These are phyloP conservation scores for Boletus semigastroideus DNA, from an alignment of 1,284 basidiomycete species.

Conservation along the genomic window DNA sequence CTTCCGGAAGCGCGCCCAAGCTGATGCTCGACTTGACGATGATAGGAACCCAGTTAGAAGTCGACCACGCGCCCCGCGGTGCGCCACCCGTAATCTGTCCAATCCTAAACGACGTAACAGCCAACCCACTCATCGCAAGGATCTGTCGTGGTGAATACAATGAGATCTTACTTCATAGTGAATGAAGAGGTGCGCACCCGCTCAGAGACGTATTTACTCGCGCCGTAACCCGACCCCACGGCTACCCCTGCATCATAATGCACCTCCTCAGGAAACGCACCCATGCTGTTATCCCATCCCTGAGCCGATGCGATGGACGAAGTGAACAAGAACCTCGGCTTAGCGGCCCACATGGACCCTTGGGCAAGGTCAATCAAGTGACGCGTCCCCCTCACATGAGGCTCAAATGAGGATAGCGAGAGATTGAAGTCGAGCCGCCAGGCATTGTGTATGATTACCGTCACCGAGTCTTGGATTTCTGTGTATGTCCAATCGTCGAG, in stretches of 20 bases:
- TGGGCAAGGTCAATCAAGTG: conserved; percentile 6
- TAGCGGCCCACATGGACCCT: not conserved
- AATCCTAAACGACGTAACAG: conserved; percentile 28
- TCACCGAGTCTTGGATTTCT: too few species aligned
- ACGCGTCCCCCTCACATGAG: too few species aligned
- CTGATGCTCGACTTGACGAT: conserved; percentile 30
- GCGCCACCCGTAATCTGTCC: conserved; percentile 34
- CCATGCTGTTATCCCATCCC: conserved; percentile 3
- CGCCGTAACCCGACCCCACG: conserved; percentile 8
- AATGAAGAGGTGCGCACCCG: not conserved
- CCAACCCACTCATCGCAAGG: conserved; percentile 25
- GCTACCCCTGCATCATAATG: conserved; percentile 1
- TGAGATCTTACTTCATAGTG: not conserved
- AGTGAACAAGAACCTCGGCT: conserved; percentile 7
- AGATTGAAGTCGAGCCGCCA: too few species aligned
- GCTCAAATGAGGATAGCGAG: too few species aligned
- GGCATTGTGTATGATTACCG: too few species aligned
- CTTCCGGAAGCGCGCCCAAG: conserved; percentile 16
- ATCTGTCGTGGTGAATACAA: conserved; percentile 13
- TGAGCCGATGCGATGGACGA: conserved; percentile 7
- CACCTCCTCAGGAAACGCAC: conserved; percentile 5
- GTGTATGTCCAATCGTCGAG: too few species aligned
- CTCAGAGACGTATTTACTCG: conserved; percentile 10
- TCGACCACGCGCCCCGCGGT: conserved; percentile 31
- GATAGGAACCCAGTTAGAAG: conserved; percentile 35